These are phyloP conservation scores for Candida silvicultrix DNA, from an alignment of 805 yeast species.

Conservation along the genomic window DNA sequence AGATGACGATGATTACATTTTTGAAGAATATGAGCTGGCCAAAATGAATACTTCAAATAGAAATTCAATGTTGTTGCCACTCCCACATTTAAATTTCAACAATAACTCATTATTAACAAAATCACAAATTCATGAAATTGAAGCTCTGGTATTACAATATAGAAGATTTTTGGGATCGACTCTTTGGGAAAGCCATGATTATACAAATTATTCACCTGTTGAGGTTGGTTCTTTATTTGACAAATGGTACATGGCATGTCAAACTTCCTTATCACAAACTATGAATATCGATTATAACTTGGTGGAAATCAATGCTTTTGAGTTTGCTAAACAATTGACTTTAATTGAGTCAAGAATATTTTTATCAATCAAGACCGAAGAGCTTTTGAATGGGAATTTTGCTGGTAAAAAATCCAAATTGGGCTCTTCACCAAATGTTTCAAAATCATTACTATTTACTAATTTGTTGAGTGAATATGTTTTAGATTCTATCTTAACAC, in stretches of 20 bases:
- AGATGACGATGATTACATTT: constrained; percentile 37
- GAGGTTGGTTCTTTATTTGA: constrained; percentile 24
- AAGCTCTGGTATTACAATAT: constrained; percentile 44
- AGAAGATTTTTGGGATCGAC: constrained; percentile 37
- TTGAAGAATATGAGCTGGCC: constrained; percentile 53
- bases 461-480: constrained; percentile 69
- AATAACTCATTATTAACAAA: constrained; percentile 17
- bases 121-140: constrained; percentile 29
- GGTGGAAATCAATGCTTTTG: constrained; percentile 55
- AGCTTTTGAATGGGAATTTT: constrained; percentile 58
- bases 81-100: constrained; percentile 19
- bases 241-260: constrained; percentile 51
- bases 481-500: constrained; percentile 58
- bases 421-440: constrained; percentile 57
- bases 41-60: constrained; percentile 35
- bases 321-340: constrained; percentile 72
- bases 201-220: constrained; percentile 15
- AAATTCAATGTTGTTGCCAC: constrained; percentile 28
- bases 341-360: constrained; percentile 64
- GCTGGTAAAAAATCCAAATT: constrained; percentile 52
- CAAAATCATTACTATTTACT: constrained; percentile 58
- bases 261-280: constrained; percentile 26
- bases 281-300: constrained; percentile 11
- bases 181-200: constrained; percentile 17
- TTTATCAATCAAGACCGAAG: constrained; percentile 56